These are phyloP conservation scores for Rhodotorula graminis DNA, from an alignment of 768 basidiomycete species.

Conservation along the genomic window DNA sequence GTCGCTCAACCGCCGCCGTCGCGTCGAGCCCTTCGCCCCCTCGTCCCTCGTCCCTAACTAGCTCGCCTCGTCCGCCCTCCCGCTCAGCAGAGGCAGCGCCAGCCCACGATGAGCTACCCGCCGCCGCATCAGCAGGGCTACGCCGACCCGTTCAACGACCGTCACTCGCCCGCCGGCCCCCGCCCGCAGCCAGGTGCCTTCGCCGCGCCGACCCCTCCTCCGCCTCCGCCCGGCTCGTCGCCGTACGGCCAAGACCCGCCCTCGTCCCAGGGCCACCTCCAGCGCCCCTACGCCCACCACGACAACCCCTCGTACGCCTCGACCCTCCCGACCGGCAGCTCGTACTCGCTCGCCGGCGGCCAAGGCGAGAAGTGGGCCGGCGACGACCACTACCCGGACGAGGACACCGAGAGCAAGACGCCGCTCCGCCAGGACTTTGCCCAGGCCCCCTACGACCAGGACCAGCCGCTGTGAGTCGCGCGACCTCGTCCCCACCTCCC, in stretches of 20 bases:
- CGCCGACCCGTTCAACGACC: constrained; percentile 20
- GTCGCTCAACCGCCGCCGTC: background rate
- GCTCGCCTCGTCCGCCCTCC: no score
- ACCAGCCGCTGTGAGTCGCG: constrained; percentile 26
- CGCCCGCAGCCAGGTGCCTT: background rate
- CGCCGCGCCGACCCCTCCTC: background rate
- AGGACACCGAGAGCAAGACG: constrained; percentile 24
- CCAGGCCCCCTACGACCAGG: constrained; percentile 16
- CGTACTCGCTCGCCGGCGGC: constrained; percentile 23
- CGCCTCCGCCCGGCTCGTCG: background rate
- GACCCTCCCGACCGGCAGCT: constrained; percentile 20
- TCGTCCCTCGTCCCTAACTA: no score
- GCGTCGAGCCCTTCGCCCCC: no score
- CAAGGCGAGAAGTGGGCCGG: constrained; percentile 16
- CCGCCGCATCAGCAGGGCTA: background rate
- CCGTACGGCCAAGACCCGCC: constrained; percentile 4
- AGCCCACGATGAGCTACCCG: background rate
- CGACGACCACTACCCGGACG: constrained; percentile 2
- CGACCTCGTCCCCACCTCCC: no score
- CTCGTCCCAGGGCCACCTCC: background rate
- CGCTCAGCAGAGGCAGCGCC: no score
- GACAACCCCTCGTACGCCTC: constrained; percentile 12
- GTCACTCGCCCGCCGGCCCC: constrained; percentile 11
- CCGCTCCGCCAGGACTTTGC: constrained; percentile 16
- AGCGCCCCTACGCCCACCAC: background rate